Conservation (phyloP, 352 stramenopile genomes). For the Paralagenidium karlingii region DNA sequence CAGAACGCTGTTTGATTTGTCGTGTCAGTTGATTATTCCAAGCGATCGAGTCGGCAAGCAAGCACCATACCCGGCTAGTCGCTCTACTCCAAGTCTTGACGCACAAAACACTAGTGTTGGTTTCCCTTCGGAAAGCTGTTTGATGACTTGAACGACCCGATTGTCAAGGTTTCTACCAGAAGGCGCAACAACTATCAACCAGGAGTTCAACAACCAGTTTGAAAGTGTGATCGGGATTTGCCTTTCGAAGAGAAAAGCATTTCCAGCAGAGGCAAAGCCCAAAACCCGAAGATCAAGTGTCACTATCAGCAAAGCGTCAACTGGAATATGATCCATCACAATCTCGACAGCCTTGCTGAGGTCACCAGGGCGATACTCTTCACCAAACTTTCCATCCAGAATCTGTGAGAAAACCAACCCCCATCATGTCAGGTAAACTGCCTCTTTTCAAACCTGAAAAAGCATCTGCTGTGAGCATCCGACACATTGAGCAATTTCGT, state of each 20-base stretch:
- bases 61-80: conserved; percentile 10
- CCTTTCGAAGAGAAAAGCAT: conserved; percentile 22
- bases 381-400: conserved; percentile 17
- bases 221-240: conserved; percentile 2
- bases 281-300: conserved; percentile 15
- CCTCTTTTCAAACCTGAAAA: conserved; percentile 4
- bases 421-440: conserved; percentile 3
- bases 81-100: conserved; percentile 12
- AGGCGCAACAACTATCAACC: not conserved
- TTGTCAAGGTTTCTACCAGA: conserved; percentile 23
- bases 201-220: not conserved
- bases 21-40: not conserved
- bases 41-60: conserved; percentile 2
- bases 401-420: not conserved
- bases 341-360: not conserved
- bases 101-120: conserved; percentile 49
- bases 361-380: conserved; percentile 21
- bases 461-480: conserved; percentile 9
- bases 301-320: conserved; percentile 7
- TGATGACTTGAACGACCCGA: conserved; percentile 25
- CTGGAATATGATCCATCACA: not conserved
- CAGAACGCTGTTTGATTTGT: conserved; percentile 3
- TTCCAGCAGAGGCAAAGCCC: conserved; percentile 11
- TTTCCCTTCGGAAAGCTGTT: conserved; percentile 22
- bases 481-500: conserved; percentile 18